phyloP scores from a whole-genome alignment of 192 early-diverging fungal genomes.

The Linnemannia schmuckeri region DNA sequence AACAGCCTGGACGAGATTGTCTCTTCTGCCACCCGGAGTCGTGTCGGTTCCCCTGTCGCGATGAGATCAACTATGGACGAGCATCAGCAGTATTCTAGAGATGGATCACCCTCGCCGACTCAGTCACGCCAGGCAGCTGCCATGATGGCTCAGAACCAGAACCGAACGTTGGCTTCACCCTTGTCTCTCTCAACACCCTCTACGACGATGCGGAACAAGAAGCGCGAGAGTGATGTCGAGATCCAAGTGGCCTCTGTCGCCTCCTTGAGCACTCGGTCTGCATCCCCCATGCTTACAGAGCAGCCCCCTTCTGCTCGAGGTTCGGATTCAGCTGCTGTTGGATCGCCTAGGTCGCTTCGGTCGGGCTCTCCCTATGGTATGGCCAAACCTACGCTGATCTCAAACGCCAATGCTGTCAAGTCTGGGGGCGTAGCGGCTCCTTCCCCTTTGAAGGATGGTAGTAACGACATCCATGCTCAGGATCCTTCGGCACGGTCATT shows the following conservation, averaged over 20 bases:
- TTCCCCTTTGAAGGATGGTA: conserved; percentile 20
- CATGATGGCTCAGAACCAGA: conserved; percentile 1
- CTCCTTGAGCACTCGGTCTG: conserved; percentile 28
- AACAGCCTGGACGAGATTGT: not conserved
- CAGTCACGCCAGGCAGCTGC: not conserved
- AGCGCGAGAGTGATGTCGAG: conserved; percentile 52
- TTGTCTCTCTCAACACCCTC: not conserved
- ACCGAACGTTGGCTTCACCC: conserved; percentile 13
- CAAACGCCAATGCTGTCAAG: not conserved
- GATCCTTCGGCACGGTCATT: conserved; percentile 18
- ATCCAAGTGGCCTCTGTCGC: conserved; percentile 47
- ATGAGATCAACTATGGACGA: not conserved
- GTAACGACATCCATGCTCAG: not conserved
- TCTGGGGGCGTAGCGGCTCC: not conserved
- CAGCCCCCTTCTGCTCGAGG: conserved; percentile 3
- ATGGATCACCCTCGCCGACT: conserved; percentile 5
- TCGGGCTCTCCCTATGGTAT: conserved; percentile 37
- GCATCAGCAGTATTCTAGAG: conserved; percentile 10
- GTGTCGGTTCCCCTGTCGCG: not conserved
- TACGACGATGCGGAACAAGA: conserved; percentile 3
- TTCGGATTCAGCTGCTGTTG: conserved; percentile 2
- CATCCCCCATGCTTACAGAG: conserved; percentile 31
- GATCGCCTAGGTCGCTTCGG: conserved; percentile 23
- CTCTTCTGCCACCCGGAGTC: not conserved
- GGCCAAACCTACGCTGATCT: conserved; percentile 33